Conservation (phyloP, 257 asterid genomes). For the Oldenlandia corymbosa region DNA sequence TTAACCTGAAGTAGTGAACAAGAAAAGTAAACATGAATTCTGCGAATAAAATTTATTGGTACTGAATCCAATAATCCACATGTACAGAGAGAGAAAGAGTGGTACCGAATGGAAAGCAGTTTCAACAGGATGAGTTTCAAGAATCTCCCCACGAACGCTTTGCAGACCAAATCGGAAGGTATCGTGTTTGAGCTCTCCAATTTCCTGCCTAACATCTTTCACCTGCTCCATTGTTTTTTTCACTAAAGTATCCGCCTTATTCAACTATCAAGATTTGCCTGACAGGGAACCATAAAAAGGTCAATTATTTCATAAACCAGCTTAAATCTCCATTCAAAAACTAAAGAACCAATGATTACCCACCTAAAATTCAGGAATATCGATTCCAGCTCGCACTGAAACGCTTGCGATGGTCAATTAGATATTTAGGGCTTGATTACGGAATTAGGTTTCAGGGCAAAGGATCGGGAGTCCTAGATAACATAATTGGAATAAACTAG, state of each 20-base stretch:
- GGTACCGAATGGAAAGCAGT: conserved; percentile 54
- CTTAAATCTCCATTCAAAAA: not conserved
- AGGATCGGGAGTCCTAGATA: no score
- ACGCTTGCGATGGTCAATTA: not conserved
- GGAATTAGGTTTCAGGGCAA: not conserved
- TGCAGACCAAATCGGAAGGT: conserved; percentile 56
- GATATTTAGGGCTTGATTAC: not conserved
- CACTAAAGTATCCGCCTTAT: not conserved
- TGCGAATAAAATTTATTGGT: not conserved
- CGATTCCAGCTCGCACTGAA: not conserved
- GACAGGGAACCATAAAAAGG: not conserved
- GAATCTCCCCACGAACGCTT: conserved; percentile 78
- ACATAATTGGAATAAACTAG: no score
- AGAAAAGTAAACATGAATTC: not conserved
- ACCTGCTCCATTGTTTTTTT: conserved; percentile 16
- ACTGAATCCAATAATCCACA: not conserved
- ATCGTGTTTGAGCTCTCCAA: conserved; percentile 28
- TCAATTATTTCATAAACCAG: not conserved
- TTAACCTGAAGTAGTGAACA: conserved; percentile 38
- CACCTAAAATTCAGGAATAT: not conserved
- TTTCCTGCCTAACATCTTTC: conserved; percentile 23
- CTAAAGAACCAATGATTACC: not conserved
- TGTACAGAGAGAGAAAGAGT: not conserved
- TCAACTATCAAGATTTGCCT: not conserved
- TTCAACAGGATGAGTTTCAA: conserved; percentile 82